phyloP scores from a whole-genome alignment of 495 filamentous ascomycete species.

The Penicillium simplicissimum region DNA sequence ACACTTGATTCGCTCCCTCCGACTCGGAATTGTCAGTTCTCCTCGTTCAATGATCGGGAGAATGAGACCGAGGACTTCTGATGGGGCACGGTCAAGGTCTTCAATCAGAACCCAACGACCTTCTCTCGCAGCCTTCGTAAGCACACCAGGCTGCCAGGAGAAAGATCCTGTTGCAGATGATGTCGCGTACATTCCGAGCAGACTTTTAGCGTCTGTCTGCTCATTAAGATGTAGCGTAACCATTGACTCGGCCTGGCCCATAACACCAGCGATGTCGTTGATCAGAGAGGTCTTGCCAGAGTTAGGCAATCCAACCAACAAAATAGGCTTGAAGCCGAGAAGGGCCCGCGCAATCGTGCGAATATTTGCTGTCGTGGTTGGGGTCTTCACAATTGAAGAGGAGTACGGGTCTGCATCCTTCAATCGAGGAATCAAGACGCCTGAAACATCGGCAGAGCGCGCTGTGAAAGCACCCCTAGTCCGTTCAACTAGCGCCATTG shows the following conservation, averaged over 20 bases:
- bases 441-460: constrained; percentile 56
- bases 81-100: constrained; percentile 94
- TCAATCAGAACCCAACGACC: constrained; percentile 96
- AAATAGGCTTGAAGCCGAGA: constrained; percentile 63
- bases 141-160: constrained; percentile 86
- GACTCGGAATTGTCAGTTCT: constrained; percentile 81
- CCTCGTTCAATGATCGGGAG: constrained; percentile 86
- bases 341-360: constrained; percentile 65
- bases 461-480: constrained; percentile 48
- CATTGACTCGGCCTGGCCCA: constrained; percentile 73
- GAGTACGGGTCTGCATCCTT: constrained; percentile 43
- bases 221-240: constrained; percentile 94
- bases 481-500: constrained; percentile 33
- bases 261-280: constrained; percentile 75
- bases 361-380: constrained; percentile 70
- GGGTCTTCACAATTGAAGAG: constrained; percentile 67
- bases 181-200: constrained; percentile 92
- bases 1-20: constrained; percentile 82
- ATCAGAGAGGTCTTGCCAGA: constrained; percentile 87
- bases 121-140: constrained; percentile 90
- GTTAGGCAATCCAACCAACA: constrained; percentile 81
- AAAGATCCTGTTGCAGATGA: constrained; percentile 81
- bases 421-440: constrained; percentile 67
- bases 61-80: constrained; percentile 87
- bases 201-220: constrained; percentile 93